Evolutionary conservation across 1,139 yeast genomes (phyloP).

Genomic region (Geotrichum aggregatum): DNA sequence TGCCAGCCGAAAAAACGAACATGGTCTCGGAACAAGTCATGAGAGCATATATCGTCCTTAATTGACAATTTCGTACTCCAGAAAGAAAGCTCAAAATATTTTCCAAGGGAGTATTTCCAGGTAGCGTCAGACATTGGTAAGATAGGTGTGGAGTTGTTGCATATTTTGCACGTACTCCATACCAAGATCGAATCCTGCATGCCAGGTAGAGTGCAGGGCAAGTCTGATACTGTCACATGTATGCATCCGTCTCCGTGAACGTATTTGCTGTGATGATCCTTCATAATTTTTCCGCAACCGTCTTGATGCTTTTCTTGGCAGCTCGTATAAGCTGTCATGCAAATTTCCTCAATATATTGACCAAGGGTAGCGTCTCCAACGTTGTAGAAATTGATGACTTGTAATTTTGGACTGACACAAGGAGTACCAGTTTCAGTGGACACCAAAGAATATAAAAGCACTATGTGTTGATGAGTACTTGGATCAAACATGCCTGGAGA

Average conservation of each 20-base stretch:
- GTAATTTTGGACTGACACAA: conserved; percentile 82
- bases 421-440: conserved; percentile 85
- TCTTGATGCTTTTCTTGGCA: conserved; percentile 51
- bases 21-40: conserved; percentile 76
- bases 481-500: conserved; percentile 56
- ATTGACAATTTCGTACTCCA: conserved; percentile 55
- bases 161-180: conserved; percentile 88
- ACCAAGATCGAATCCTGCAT: conserved; percentile 67
- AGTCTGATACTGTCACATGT: conserved; percentile 67
- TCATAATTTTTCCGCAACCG: conserved; percentile 67
- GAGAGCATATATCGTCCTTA: conserved; percentile 61
- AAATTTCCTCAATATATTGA: conserved; percentile 75
- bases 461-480: conserved; percentile 70
- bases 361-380: conserved; percentile 81
- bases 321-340: conserved; percentile 57
- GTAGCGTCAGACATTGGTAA: conserved; percentile 84
- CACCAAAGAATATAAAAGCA: conserved; percentile 75
- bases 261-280: conserved; percentile 80
- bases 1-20: conserved; percentile 80
- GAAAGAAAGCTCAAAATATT: conserved; percentile 78
- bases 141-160: conserved; percentile 73
- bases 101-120: conserved; percentile 89
- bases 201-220: conserved; percentile 54
- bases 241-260: conserved; percentile 85
- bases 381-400: conserved; percentile 82